Conservation (phyloP, 2,329 filamentous ascomycete species). For the Fusarium guadeloupense region DNA sequence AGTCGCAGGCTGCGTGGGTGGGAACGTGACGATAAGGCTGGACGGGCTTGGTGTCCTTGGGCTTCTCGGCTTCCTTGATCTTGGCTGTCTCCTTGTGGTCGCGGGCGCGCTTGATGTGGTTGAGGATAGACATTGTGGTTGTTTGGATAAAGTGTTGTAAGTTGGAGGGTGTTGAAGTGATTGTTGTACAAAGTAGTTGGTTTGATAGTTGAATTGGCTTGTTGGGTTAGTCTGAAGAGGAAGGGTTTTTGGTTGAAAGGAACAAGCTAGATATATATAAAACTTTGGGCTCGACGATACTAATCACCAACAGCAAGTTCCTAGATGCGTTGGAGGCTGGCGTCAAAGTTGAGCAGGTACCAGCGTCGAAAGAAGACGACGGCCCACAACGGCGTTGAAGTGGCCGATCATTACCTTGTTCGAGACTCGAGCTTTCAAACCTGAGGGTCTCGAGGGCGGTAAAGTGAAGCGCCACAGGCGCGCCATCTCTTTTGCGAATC, state of each 20-base stretch:
- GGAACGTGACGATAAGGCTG: slow-evolving; percentile 67
- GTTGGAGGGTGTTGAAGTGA: background rate
- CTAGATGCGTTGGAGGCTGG: slow-evolving; percentile 21
- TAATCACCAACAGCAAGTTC: background rate
- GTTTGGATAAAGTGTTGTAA: background rate
- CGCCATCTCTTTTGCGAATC: slow-evolving; percentile 6
- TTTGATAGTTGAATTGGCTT: background rate
- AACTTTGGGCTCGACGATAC: background rate
- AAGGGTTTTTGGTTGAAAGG: slow-evolving; percentile 1
- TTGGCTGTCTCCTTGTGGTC: slow-evolving; percentile 65
- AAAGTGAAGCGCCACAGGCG: slow-evolving; percentile 28
- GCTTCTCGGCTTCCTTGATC: slow-evolving; percentile 58
- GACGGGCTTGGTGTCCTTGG: slow-evolving; percentile 51
- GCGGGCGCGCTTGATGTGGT: slow-evolving; percentile 60
- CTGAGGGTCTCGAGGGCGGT: slow-evolving; percentile 18
- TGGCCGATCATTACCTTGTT: slow-evolving; percentile 29
- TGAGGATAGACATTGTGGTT: slow-evolving; percentile 65
- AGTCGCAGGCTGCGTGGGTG: slow-evolving; percentile 69
- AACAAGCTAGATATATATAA: slow-evolving; percentile 26
- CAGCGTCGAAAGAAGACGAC: background rate
- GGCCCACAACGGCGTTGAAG: slow-evolving; percentile 28
- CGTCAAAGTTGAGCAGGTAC: slow-evolving; percentile 21
- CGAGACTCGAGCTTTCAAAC: slow-evolving; percentile 17
- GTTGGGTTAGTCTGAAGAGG: slow-evolving; percentile 3
- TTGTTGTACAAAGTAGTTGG: background rate